Evolutionary conservation across 306 rosid species (phyloP).

Genomic region (Cucumis sativus): Cucumber_9930_V3 NC_026660.2:28334501-28335000

Average conservation of each 20-base stretch:
- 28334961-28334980: conserved; percentile 59
- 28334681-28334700: neutral
- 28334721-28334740: neutral
- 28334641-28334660: neutral
- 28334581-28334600: neutral
- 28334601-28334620: neutral
- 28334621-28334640: neutral
- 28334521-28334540: neutral
- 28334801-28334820: neutral
- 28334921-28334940: conserved; percentile 96
- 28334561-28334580: neutral
- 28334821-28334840: neutral
- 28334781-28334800: neutral
- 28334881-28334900: conserved; percentile 49
- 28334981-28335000: conserved; percentile 9
- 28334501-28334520: neutral
- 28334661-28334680: neutral
- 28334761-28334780: neutral
- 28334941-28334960: conserved; percentile 83
- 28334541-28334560: neutral
- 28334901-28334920: conserved; percentile 80
- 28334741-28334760: neutral
- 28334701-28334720: neutral
- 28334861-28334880: conserved; percentile 62
- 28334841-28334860: neutral